Base-by-base conservation (phyloP, 306 rosid genomes). In the Quercus variabilis region DNA sequence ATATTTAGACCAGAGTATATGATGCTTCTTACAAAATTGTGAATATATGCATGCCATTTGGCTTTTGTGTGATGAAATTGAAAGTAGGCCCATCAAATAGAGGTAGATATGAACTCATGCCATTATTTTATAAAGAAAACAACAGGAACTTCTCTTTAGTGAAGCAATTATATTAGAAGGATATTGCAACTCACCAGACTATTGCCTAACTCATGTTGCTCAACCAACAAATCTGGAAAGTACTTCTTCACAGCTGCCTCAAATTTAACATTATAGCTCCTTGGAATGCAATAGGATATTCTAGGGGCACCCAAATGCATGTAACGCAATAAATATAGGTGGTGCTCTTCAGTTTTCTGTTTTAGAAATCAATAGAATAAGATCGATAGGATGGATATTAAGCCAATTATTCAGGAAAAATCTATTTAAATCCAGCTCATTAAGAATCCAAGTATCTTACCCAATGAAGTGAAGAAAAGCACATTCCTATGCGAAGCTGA, bases 301-400 rank as follows among this genome's bases (percentile, higher is more conserved):
- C 71, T 92, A 62, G 97, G 93, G 81, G 87, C 92, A 38, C 99
- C 97, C 89, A 90, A 23, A 80, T 92, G 97, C 88, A 87, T 23
- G 82, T 87, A 94, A 74, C 79, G 78, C 80, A 94, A 83, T 31
- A 89, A 84, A 87, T 89, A 88, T 69, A 94, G 87, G 72, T 75
- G 87, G 88, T 91, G 97, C 82, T 92, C 97, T 85, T 91, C 97
- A 85, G 93, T 90, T 83, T 85, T 88, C 97, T 94, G 90, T 68
- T 84, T 69, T 28, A 52, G 55, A 73, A 17, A 41, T 5, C 75
- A 63, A 64, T 75, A 35, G 75, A 41, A 75, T 25, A 60, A 51
- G 28, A 74, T 79, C 31, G 60, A 73, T 15, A 51, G 49, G 73
- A 38, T 2, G 35, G 55, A 74, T 20, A 19, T 64, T 71, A 21